Base-by-base conservation (phyloP, 164 flowering plant species). In the Chimonanthus salicifolius region DNA sequence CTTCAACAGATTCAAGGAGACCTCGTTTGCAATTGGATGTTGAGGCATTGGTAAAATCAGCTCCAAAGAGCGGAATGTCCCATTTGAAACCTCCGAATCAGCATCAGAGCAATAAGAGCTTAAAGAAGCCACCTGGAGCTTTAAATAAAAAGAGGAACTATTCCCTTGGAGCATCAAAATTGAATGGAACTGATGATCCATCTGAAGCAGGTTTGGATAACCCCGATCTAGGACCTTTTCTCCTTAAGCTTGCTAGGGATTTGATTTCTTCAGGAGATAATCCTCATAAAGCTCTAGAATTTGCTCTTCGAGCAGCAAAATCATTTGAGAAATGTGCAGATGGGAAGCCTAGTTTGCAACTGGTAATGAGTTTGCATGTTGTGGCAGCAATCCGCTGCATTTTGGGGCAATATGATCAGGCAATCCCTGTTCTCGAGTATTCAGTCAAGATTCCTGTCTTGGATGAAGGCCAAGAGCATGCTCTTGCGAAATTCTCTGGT, bases 401-500 rank as follows among this genome's bases (percentile, higher is more conserved):
- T 83, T 79, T 92, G 65, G 96, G 96, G 74, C 90, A 84, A 72
- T 93, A 93, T 72, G 68, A 10, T 67, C 89, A 88, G 73, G 97
- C 98, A n/a, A 87, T 95, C 78, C 92, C 94, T 2, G 74, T 90
- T 78, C 90, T 95, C 58, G 90, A 90, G 84, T 89, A 72, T 15
- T 90, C 99, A 2, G 81, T 90, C 74, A 89, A 87, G 82, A 90
- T 95, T 80, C 97, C 96, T 5, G 80, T 71, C 15, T 47, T 86
- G 62, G 94, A 88, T 71, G 88, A 90, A 81, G 92, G 91, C 71
- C 87, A 89, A 74, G 91, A 91, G 67, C 94, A 95, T 68, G 96
- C 97, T 48, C 96, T 93, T 70, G 99, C 97, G 46, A 93, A 87
- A 80, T 95, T 95, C 79, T 88, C 98, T 4, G 98, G 99, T 48